Evolutionary conservation across 805 yeast species (phyloP).

Genomic region (Yamadazyma ubonensis): DNA sequence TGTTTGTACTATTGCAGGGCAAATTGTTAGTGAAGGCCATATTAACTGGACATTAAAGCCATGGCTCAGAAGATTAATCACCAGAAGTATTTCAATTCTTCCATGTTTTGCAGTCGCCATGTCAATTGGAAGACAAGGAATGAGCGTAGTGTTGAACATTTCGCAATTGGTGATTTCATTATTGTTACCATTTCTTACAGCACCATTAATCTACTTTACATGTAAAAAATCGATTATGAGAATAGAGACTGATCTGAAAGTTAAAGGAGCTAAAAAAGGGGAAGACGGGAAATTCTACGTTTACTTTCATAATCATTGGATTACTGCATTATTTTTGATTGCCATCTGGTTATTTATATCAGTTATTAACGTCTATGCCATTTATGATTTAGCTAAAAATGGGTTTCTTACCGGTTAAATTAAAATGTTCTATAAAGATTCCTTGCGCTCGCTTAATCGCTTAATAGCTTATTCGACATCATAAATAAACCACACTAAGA

Average conservation of each 20-base stretch:
- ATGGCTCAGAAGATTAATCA: conserved; percentile 74
- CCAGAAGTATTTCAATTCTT: conserved; percentile 73
- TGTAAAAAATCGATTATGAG: conserved; percentile 67
- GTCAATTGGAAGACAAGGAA: conserved; percentile 70
- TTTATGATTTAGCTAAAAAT: conserved; percentile 39
- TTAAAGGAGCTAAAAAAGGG: conserved; percentile 14
- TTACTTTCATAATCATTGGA: conserved; percentile 63
- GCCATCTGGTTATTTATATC: conserved; percentile 71
- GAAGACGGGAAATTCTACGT: conserved; percentile 26
- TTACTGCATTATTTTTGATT: conserved; percentile 50
- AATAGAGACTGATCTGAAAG: conserved; percentile 37
- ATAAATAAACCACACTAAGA: too few relatives aligned
- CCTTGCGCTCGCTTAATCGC: conserved; percentile 1
- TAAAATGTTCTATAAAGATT: background rate
- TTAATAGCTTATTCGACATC: background rate
- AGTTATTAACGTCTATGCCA: conserved; percentile 66
- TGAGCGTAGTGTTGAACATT: conserved; percentile 71
- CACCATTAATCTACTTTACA: conserved; percentile 84
- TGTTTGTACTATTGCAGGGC: conserved; percentile 91
- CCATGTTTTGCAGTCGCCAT: conserved; percentile 78
- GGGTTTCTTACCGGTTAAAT: conserved; percentile 22
- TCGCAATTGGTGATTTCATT: conserved; percentile 84
- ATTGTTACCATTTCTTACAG: conserved; percentile 77
- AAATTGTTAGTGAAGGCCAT: conserved; percentile 89
- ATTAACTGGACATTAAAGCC: conserved; percentile 78